Base-by-base conservation (phyloP, 495 filamentous ascomycete species). In the Durotheca rogersii region DNA sequence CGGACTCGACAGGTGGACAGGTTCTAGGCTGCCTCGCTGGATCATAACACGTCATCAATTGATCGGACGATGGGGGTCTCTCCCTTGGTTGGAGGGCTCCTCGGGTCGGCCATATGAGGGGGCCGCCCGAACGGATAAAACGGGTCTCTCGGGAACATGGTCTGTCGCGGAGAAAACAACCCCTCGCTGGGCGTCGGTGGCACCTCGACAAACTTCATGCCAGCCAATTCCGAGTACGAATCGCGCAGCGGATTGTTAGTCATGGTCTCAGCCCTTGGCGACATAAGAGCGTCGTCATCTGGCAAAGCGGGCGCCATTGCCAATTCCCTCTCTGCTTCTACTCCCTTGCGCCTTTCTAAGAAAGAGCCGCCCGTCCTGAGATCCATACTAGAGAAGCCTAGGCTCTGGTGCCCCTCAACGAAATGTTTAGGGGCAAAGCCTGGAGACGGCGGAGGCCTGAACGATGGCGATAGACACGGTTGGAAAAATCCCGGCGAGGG, bases 51-150 rank as follows among this genome's bases (percentile, higher is more conserved):
- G 33, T 81, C 78, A 47, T 81, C 78, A 43, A 88, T 88, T 18
- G 77, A 84, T 40, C 84, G 68, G 31, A 79, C 78, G 43, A 88
- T 85, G n/a, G 83, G 82, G 9, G 76, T 81, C 59, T 81, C 80
- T 4, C 83, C 84, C 50, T 72, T 75, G 10, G 78, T 80, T 0
- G 81, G 80, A 5, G 84, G 84, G 53, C 82, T 85, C 27, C 84
- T 62, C 3, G 84, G 84, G 52, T 88, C 84, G 6, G 72, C 72
- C 2, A 66, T 66, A 20, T 75, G 64, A 18, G 64, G 43, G 6
- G 71, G 76, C 39, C 70, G 66, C 20, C 60, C 67, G 39, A 77
- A 71, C 3, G 75, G 72, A 32, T 61, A 74, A 42, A 72, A 73
- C 0, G 74, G 71, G 41, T 78, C 73, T 33, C 76, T 68, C 3